Evolutionary conservation across 225 moss, liverwort and hornwort genomes (phyloP).

Genomic region (Bryum argenteum): DNA sequence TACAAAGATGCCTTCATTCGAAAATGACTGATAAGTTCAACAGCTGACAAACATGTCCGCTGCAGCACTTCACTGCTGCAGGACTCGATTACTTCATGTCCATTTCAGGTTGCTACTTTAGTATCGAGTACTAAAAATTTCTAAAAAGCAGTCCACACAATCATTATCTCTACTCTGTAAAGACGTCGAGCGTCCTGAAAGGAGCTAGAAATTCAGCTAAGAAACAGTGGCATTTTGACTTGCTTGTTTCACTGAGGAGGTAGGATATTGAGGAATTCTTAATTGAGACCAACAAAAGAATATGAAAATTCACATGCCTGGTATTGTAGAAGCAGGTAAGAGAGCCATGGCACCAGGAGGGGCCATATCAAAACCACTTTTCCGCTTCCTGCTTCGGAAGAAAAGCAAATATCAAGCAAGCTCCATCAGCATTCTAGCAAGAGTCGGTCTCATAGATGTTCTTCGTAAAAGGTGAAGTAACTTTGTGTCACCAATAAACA

Average conservation of each 20-base stretch:
- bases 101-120: not conserved
- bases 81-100: not conserved
- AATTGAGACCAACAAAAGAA: not conserved
- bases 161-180: not conserved
- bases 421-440: constrained; percentile 20
- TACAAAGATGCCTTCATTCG: not conserved
- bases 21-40: not conserved
- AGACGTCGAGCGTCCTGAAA: not conserved
- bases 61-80: not conserved
- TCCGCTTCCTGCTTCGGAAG: constrained; percentile 62
- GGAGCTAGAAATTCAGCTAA: not conserved
- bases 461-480: not conserved
- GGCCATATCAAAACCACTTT: constrained; percentile 96
- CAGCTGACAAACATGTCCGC: not conserved
- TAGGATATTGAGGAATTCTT: constrained; percentile 8
- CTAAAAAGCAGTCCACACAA: not conserved
- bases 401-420: constrained; percentile 15
- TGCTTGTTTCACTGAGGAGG: not conserved
- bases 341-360: constrained; percentile 63
- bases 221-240: not conserved
- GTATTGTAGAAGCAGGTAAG: constrained; percentile 52
- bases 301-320: constrained; percentile 59
- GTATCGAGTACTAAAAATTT: not conserved
- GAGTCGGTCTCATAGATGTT: not conserved
- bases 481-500: not conserved